Conservation (phyloP, 2,329 filamentous ascomycete species). For the Magnaporthiopsis incrustans region DNA sequence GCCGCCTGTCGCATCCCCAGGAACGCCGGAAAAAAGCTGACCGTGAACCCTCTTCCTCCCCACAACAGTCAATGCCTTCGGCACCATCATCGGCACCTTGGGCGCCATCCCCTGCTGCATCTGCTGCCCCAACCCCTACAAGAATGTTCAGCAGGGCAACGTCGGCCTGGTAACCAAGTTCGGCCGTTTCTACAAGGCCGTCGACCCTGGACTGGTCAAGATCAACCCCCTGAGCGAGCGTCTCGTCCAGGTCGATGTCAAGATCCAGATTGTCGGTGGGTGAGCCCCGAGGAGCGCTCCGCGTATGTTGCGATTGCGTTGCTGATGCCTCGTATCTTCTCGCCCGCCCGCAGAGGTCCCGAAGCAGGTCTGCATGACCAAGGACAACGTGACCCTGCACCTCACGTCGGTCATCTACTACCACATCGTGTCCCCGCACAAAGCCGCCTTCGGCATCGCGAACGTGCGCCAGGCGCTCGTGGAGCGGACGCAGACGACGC, state of each 20-base stretch:
- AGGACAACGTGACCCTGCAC: slow-evolving; percentile 93
- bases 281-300: no score
- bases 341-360: slow-evolving; percentile 55
- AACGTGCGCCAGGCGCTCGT: slow-evolving; percentile 94
- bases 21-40: neutral
- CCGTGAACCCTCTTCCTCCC: neutral
- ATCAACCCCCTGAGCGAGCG: slow-evolving; percentile 92
- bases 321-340: slow-evolving; percentile 24
- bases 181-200: slow-evolving; percentile 86
- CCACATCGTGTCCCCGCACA: slow-evolving; percentile 91
- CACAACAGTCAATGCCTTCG: slow-evolving; percentile 42
- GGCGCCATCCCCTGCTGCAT: slow-evolving; percentile 90
- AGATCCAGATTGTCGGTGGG: slow-evolving; percentile 81
- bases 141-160: slow-evolving; percentile 83
- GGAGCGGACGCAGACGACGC: slow-evolving; percentile 94
- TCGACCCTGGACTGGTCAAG: slow-evolving; percentile 94
- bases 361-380: slow-evolving; percentile 97
- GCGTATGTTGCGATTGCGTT: no score
- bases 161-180: slow-evolving; percentile 96
- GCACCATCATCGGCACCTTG: slow-evolving; percentile 63
- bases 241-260: slow-evolving; percentile 90
- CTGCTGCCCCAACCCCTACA: slow-evolving; percentile 91
- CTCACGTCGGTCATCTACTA: slow-evolving; percentile 99
- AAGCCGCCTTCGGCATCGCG: slow-evolving; percentile 91
- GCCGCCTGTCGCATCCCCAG: neutral